Evolutionary conservation across 1,139 yeast species (phyloP), one percentile per base, ranked within the genome.

Genomic region (Eremothecium cymbalariae): DNA sequence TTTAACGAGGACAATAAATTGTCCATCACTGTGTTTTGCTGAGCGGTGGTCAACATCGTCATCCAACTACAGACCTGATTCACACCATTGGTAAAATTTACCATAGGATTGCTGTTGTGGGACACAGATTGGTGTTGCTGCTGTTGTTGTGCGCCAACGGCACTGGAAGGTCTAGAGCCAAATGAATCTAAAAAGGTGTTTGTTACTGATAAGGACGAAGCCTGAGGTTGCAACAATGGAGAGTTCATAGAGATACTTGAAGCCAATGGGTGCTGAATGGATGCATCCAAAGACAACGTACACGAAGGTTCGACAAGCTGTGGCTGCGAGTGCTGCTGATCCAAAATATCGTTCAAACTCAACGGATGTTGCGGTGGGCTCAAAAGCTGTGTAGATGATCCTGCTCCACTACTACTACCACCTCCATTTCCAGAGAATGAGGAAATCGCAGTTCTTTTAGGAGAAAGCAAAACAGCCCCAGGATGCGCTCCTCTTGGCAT

Each of bases 41-140:
- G 83, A 36, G 68, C 71, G 8, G 72, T 65, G 37, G 62, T 68
- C 53, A 79, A 64, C 45, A 64, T 65, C 43, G 69, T 70, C 47
- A 78, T 63, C 86, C 86, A 79, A 45, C 63, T 64, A 44, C 73
- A 68, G 45, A 74, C 68, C 37, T 69, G 67, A 37, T 70, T 63
- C 50, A 79, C 54, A 44, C 68, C 72, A 33, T 59, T 61, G 11
- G 67, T 64, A 43, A 67, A 67, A 27, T 62, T 52, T 33, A 59
- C 44, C 34, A 58, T 45, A 41, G 57, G 46, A 44, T 44, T 45
- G 37, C 38, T 31, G 24, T 38, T 47, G 22, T 18, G 25, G 20
- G 27, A 17, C 11, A 25, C 25, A 8, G 35, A 32, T 12, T 31
- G 27, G 9, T 28, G 35, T 8, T 42, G 11, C 12, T 28, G 45